Conservation (phyloP, 352 stramenopile species). For the Achlya hypogyna region DNA sequence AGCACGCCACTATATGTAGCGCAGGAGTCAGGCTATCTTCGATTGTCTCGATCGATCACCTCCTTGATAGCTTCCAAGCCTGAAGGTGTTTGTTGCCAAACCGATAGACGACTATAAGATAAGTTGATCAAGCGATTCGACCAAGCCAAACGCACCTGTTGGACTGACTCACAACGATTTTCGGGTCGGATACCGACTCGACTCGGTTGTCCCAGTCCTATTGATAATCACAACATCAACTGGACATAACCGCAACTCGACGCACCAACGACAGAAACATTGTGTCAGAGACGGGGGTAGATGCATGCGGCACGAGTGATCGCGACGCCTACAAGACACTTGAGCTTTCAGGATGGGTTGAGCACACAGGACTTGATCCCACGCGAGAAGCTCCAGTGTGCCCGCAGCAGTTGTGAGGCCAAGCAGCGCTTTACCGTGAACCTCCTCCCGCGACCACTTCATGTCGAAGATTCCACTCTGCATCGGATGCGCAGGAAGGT, state of each 20-base stretch:
- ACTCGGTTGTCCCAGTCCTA: conserved; percentile 75
- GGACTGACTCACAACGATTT: conserved; percentile 71
- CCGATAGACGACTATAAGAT: conserved; percentile 32
- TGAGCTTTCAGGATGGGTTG: not conserved
- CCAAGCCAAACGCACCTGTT: conserved; percentile 39
- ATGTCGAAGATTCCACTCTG: conserved; percentile 75
- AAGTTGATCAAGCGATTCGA: conserved; percentile 17
- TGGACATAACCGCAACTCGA: not conserved
- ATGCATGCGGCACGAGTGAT: not conserved
- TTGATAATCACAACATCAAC: not conserved
- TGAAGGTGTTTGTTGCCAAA: conserved; percentile 37
- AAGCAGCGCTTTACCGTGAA: conserved; percentile 46
- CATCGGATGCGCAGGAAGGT: conserved; percentile 35
- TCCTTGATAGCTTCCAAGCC: conserved; percentile 32
- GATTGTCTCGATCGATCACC: conserved; percentile 28
- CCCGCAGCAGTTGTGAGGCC: conserved; percentile 51
- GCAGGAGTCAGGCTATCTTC: no score
- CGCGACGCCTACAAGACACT: not conserved
- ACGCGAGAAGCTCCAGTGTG: conserved; percentile 53
- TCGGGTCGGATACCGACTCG: conserved; percentile 32
- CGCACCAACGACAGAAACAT: conserved; percentile 70
- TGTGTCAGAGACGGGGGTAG: conserved; percentile 21
- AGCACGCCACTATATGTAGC: conserved; percentile 61
- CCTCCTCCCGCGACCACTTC: conserved; percentile 56
- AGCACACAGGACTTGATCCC: conserved; percentile 32